phyloP scores from a whole-genome alignment of 352 stramenopile species.

The Globisporangium uncinulatum region DNA sequence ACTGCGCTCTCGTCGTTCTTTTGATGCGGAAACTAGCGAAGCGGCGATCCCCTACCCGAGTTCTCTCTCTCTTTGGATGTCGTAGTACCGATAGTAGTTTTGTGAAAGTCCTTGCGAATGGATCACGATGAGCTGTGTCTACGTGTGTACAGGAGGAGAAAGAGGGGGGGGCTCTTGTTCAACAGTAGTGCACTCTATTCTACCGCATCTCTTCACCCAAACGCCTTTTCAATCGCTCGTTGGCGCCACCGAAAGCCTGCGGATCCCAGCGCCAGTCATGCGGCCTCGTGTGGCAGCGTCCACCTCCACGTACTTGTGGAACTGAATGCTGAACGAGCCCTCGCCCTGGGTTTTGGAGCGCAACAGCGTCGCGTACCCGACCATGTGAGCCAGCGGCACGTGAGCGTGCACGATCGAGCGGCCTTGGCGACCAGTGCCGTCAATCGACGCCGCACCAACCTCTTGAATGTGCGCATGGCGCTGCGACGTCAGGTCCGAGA shows the following conservation, averaged over 20 bases:
- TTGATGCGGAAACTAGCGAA: too few relatives aligned
- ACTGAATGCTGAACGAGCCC: conserved; percentile 74
- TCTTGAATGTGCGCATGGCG: conserved; percentile 66
- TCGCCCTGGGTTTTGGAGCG: conserved; percentile 78
- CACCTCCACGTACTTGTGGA: conserved; percentile 63
- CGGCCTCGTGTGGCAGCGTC: conserved; percentile 45
- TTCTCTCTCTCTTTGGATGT: too few relatives aligned
- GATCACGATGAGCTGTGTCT: too few relatives aligned
- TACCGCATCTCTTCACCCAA: too few relatives aligned
- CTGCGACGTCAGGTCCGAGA: conserved; percentile 70
- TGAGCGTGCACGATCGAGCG: conserved; percentile 59
- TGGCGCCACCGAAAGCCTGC: background rate
- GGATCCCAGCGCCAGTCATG: conserved; percentile 18
- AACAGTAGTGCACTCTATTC: too few relatives aligned
- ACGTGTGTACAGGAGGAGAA: too few relatives aligned
- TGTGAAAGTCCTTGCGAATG: too few relatives aligned
- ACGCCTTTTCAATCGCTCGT: too few relatives aligned
- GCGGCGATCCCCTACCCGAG: too few relatives aligned
- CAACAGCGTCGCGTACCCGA: conserved; percentile 73
- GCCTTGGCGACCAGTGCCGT: conserved; percentile 20
- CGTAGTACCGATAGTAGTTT: too few relatives aligned
- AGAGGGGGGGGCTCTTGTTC: too few relatives aligned
- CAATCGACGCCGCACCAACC: conserved; percentile 27
- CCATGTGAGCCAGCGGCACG: conserved; percentile 69
- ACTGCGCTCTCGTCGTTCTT: too few relatives aligned